Evolutionary conservation across 2,329 filamentous ascomycete species (phyloP), one percentile per base, ranked within the genome.

Genomic region (Polytolypa hystricis): DNA sequence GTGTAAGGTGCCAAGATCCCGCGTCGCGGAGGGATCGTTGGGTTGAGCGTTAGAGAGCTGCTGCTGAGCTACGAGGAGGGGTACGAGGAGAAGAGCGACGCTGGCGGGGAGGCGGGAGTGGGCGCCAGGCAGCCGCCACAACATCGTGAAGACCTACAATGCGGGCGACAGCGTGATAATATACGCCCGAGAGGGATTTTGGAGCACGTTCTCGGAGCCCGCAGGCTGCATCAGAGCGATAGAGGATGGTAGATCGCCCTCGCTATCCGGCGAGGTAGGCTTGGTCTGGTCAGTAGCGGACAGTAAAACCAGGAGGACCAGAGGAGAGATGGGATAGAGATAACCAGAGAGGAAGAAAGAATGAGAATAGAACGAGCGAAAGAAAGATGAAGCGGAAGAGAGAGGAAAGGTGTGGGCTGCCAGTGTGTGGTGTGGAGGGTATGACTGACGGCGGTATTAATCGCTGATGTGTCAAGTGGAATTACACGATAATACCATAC

Each of bases 41-140:
- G 44, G 47, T 31, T 46, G 51, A 34, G 42, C 40, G 29, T 45
- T 38, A 27, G 45, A 62, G 43, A 70, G 70, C 68, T 77, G 74
- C 70, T 76, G 74, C 69, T 74, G 74, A 70, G 73, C 73, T 51
- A 76, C 69, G 63, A 71, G 70, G 47, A 76, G 61, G 37, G 74
- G 72, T 41, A 79, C 55, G 38, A 79, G 58, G 39, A 79, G 61
- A 43, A 77, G 57, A 49, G 69, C 71, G 55, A 77, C 66, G 57
- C 73, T 70, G 55, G 75, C 56, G 54, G 55, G 71, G 51, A 64
- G 64, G 60, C 62, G 66, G 62, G 54, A 57, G 55, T 65, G 69
- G 60, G 71, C 70, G 64, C 70, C 71, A 52, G 69, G 69, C 58
- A 74, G 74, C 67, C 74, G 73, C 71, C 72, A 76, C 67, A 73